phyloP scores from a whole-genome alignment of 2,329 filamentous ascomycete species.

The Alternaria sp. region DNA sequence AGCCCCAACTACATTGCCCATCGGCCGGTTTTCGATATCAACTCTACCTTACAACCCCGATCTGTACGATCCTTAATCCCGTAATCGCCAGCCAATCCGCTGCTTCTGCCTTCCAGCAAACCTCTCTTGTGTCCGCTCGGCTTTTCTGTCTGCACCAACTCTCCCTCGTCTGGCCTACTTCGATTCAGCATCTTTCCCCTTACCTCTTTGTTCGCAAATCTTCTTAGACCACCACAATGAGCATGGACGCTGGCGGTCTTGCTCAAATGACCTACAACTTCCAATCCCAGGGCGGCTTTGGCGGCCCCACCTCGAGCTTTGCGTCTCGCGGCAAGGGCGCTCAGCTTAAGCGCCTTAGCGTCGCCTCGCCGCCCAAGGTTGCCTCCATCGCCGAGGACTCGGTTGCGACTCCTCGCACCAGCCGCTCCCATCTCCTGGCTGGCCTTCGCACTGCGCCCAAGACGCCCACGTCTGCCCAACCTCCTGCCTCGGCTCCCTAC shows the following conservation, averaged over 20 bases:
- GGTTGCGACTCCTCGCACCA: constrained; percentile 81
- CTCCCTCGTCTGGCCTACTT: constrained; percentile 40
- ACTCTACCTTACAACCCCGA: constrained; percentile 41
- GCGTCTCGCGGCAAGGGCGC: constrained; percentile 85
- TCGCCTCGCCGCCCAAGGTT: constrained; percentile 77
- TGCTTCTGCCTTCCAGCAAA: constrained; percentile 36
- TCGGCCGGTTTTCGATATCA: constrained; percentile 50
- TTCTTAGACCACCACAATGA: constrained; percentile 52
- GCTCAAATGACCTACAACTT: constrained; percentile 95
- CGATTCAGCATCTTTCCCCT: constrained; percentile 47
- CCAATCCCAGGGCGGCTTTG: constrained; percentile 71
- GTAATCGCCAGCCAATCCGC: constrained; percentile 43
- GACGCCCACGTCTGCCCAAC: constrained; percentile 72
- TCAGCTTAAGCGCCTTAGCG: constrained; percentile 84
- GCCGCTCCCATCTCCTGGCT: constrained; percentile 91
- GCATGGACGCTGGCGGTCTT: constrained; percentile 97
- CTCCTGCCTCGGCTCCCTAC: constrained; percentile 69
- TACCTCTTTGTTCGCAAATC: constrained; percentile 42
- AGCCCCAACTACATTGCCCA: constrained; percentile 48
- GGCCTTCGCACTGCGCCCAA: constrained; percentile 94
- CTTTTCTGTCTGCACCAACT: constrained; percentile 27
- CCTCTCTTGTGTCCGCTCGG: constrained; percentile 29
- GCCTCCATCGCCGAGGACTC: constrained; percentile 71
- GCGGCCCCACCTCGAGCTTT: constrained; percentile 80
- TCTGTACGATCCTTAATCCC: constrained; percentile 53